Evolutionary conservation across 2,329 filamentous ascomycete genomes (phyloP), one percentile per base, ranked within the genome.

Genomic region (Lasiodiplodia hormozganensis): DNA sequence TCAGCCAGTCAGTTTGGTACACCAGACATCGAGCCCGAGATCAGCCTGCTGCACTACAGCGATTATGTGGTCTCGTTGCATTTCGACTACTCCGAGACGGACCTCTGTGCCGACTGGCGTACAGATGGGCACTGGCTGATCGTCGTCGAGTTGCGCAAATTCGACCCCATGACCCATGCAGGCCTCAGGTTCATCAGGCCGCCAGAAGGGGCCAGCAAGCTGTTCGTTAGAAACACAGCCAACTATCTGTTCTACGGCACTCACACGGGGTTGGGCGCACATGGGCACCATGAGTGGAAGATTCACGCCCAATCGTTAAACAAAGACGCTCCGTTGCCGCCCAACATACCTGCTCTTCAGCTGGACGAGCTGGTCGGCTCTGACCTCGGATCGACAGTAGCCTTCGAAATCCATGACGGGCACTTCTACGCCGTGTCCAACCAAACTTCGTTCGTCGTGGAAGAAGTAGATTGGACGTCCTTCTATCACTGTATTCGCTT

Each of bases 351-450:
- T 51, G 75, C 78, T 6, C 75, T 90, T 5, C 80, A 87, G 40
- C 79, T 92, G 3, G 79, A 85, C 47, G 83, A 88, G 28, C 82
- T 92, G 68, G 85, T 87, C 53, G 91, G 90, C 1, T 85, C 83
- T 21, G 90, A 92, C 56, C 83, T 93, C 38, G 89, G 89, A 6
- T 86, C 85, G 12, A 89, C 87, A 0, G 82, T 92, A n/a, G 91
- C 87, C 70, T 94, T 94, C 74, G 90, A 92, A 70, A 86, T 94
- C 21, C 83, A 91, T 70, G 83, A 88, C 47, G 85, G 82, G 11
- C 83, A 88, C 72, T 88, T 94, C 51, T 94, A 94, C 72, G 89
- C 86, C 0, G 79, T 94, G 6, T 91, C 91, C 0, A 94, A 88
- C 70, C 85, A 89, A 71, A 86, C 85, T 1, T 84, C 85, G 3